Base-by-base conservation (phyloP, 805 yeast species). In the Saturnispora besseyi region DNA sequence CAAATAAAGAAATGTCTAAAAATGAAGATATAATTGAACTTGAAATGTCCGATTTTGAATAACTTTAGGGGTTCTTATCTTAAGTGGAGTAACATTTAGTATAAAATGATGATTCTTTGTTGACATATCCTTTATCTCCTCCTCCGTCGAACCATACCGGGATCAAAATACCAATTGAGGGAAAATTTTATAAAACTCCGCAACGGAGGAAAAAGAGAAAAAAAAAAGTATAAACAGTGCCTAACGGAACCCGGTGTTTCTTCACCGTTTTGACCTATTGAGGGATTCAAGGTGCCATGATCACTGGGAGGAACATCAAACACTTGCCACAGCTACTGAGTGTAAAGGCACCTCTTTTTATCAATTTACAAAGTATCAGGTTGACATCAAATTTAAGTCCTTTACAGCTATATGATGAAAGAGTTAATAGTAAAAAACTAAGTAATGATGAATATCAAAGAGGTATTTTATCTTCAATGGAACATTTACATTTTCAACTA, bases 371-470 rank as follows among this genome's bases (percentile, higher is more conserved):
- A 36, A 36, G 40, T 18, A 18, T 36, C 21, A 28, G 44, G 10
- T 29, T 21, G 6, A 41, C 34, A n/a, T 28, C 48, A 13, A 50
- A 54, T 3, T 46, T 49, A 1, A 58, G 69, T 1, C 72, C 72
- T 0, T 45, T 67, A 6, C 53, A 60, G 28, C 46, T 54, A 5
- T 67, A 67, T 51, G 63, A 66, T 44, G 53, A 53, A 8, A 53
- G 59, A 13, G 69, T 67, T 10, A 12, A 49, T 2, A 37, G 41
- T n/a, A 81, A 82, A 0, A 69, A 67, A 50, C 67, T 85, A 24
- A 71, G 78, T 51, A 86, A 84, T 57, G 99, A 91, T 62, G 79
- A 78, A 21, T 83, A 83, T 63, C 98, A 91, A 66, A 73, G 96
- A 38, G 76, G 78, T 30, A 84, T 88, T 50, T 77, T 91, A 38